phyloP scores from a whole-genome alignment of 2,329 filamentous ascomycete species.

The Leptographium lundbergii region DNA sequence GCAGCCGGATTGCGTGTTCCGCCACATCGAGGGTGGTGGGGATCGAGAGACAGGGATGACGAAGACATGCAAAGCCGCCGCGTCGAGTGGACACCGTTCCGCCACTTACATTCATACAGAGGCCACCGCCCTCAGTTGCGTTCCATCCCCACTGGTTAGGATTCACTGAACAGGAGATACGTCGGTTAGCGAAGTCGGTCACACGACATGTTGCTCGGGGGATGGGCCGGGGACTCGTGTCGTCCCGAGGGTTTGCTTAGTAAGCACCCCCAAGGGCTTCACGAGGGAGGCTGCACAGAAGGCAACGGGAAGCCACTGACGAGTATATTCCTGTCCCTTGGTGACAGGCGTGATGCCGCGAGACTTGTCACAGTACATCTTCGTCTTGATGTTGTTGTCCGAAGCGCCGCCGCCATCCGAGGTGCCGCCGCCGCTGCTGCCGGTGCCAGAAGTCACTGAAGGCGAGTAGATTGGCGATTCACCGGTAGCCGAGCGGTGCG shows the following conservation, averaged over 20 bases:
- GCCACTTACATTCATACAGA: conserved; percentile 40
- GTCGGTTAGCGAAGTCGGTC: background rate
- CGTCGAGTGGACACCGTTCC: background rate
- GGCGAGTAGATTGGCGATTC: conserved; percentile 29
- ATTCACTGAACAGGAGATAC: conserved; percentile 28
- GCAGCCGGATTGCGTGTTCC: background rate
- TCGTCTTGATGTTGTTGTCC: conserved; percentile 16
- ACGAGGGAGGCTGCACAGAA: background rate
- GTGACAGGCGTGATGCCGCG: conserved; percentile 31
- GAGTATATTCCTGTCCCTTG: conserved; percentile 30
- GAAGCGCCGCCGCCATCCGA: conserved; percentile 2
- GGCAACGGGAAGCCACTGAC: conserved; percentile 22
- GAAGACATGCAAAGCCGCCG: background rate
- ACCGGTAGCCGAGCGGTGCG: conserved; percentile 27
- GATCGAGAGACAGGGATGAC: background rate
- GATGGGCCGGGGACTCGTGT: no score
- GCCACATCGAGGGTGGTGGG: background rate
- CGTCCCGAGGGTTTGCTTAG: background rate
- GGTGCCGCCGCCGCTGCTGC: conserved; percentile 3
- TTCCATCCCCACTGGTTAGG: conserved; percentile 42
- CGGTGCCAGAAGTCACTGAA: conserved; percentile 11
- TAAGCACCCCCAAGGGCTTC: background rate
- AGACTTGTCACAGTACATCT: conserved; percentile 28
- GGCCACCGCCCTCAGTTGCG: conserved; percentile 21
- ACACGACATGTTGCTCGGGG: background rate